Conservation (phyloP, 1,284 basidiomycete species). For the Cryptococcus jaspeensis region DNA sequence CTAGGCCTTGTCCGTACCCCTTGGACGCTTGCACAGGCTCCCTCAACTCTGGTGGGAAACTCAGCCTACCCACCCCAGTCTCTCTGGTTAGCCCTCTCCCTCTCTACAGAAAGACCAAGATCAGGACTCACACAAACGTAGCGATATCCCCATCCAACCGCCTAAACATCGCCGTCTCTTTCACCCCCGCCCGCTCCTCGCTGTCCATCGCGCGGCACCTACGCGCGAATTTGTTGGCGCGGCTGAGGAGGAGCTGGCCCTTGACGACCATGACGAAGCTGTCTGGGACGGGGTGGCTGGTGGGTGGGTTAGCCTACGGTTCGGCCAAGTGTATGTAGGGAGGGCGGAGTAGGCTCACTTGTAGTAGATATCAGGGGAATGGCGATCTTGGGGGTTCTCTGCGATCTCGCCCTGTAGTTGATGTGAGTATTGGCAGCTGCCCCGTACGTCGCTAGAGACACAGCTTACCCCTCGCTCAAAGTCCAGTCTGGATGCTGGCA, state of each 20-base stretch:
- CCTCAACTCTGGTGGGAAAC: no score
- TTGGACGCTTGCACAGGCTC: no score
- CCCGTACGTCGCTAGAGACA: no score
- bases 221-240: slow-evolving; percentile 32
- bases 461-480: slow-evolving; percentile 23
- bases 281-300: slow-evolving; percentile 40
- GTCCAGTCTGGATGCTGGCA: slow-evolving; percentile 27
- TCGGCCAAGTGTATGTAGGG: neutral
- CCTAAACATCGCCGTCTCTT: no score
- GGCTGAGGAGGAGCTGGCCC: slow-evolving; percentile 29
- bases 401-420: slow-evolving; percentile 19
- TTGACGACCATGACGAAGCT: slow-evolving; percentile 37
- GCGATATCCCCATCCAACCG: no score
- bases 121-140: no score
- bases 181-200: neutral
- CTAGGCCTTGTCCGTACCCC: no score
- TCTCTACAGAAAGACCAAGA: no score
- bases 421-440: no score
- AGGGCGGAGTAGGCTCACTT: slow-evolving; percentile 17
- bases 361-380: slow-evolving; percentile 34
- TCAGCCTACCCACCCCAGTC: no score
- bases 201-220: slow-evolving; percentile 8
- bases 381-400: slow-evolving; percentile 36
- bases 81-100: no score
- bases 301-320: neutral